Base-by-base conservation (phyloP, 2,329 filamentous ascomycete species). In the Shiraia sp. region DNA sequence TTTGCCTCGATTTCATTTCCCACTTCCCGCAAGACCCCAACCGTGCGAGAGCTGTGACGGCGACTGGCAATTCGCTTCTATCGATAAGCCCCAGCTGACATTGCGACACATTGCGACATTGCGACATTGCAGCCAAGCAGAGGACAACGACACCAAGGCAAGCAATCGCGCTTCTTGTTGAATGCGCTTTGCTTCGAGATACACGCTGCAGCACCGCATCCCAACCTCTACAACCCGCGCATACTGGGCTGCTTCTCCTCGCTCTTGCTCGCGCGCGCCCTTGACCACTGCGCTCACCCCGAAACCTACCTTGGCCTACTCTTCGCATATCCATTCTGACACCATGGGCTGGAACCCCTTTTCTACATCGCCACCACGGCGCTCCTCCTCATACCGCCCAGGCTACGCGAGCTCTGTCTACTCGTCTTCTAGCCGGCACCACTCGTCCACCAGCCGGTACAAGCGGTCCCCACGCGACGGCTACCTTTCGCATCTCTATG, bases 401-500 rank as follows among this genome's bases (percentile, higher is more conserved):
- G 50, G 50, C 51, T 65, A 66, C 49, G 63, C 63, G 5, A 59
- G 58, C 38, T 53, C 46, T 29, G 53, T 58, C 14, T 65, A 61
- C 53, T 58, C 52, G 25, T 58, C 59, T 17, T 57, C 62, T 22
- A 57, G 55, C 13, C 56, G 52, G 23, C 65, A 68, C 58, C 62
- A 65, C 17, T 81, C 80, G 29, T 85, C 77, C 6, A 81, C 79
- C 9, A 83, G 87, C 65, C 91, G 90, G 72, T 88, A 88, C 65
- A 87, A 89, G 61, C 87, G 88, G 13, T 73, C 77, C 3, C 88
- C 92, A 2, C 87, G 92, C 54, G 79, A 82, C 46, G 86, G 85
- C 61, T 96, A 95, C 74, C 72, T 96, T 50, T 75, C 82, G 41
- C 83, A 85, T 55, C 77, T 90, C 32, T 79, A 89, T 68, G 81